phyloP scores from a whole-genome alignment of 768 basidiomycete genomes.

The Termitomyces sp. region DNA sequence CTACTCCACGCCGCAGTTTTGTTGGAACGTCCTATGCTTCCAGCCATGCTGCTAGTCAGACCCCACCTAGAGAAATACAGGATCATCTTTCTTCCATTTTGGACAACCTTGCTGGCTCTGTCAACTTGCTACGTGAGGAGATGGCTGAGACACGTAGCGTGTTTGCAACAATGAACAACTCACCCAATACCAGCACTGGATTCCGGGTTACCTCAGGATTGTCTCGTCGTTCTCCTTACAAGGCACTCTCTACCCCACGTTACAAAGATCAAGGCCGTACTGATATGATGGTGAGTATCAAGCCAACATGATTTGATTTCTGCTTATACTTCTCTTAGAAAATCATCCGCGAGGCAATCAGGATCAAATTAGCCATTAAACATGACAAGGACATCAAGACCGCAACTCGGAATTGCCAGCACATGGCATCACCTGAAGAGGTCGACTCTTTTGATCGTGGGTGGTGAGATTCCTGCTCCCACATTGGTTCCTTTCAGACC shows the following conservation, averaged over 20 bases:
- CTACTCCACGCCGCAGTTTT: no score
- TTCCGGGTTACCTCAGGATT: background rate
- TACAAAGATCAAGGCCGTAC: background rate
- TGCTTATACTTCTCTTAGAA: background rate
- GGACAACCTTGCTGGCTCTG: background rate
- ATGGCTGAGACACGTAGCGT: background rate
- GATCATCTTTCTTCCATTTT: background rate
- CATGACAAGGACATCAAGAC: background rate
- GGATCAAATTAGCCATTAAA: background rate
- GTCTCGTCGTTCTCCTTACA: background rate
- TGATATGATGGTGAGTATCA: background rate
- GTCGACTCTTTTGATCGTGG: background rate
- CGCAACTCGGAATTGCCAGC: background rate
- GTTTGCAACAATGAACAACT: background rate
- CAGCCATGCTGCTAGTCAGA: background rate
- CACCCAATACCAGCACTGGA: background rate
- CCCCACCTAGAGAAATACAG: background rate
- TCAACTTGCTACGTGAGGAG: background rate
- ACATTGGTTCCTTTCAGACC: background rate
- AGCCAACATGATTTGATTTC: background rate
- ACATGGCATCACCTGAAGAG: background rate
- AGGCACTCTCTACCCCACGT: background rate
- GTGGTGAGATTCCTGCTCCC: background rate
- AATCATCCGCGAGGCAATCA: background rate
- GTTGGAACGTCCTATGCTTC: no score